Base-by-base conservation (phyloP, 768 basidiomycete species). In the Lentinula detonsa region DNA sequence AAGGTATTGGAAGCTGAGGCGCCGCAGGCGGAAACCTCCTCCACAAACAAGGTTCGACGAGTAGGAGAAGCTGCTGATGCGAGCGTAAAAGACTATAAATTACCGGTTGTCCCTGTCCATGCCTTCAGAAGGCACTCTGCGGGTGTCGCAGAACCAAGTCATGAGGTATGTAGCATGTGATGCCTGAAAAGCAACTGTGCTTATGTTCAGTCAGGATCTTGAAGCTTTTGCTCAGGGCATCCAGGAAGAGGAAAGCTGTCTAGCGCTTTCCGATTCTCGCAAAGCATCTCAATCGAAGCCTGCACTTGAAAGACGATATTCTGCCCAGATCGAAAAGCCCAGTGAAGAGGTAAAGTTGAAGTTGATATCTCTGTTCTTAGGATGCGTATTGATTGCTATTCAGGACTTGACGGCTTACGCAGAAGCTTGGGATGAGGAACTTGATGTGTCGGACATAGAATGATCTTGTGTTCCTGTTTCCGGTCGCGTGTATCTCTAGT, bases 341-440 rank as follows among this genome's bases (percentile, higher is more conserved):
- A 59, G 46, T 40, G 45, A 50, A 39, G 58, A 59, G 45, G 58
- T 59, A 39, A 37, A 4, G 16, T 16, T 18, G 6, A 28, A 34
- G n/a, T 35, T 11, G 21, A 7, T 21, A 39, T 35, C 34, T n/a
- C 31, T 31, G 34, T 31, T 18, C 11, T 1, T 4, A 46, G 5
- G 35, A 33, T 34, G 15, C 5, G 18, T n/a, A 10, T 21, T 42
- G 10, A 46, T 46, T 21, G 16, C 2, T 10, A 16, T 21, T 0
- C 21, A 60, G 59, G 59, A 60, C 18, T 31, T 60, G 34, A 16
- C 50, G n/a, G 59, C 48, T 31, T 60, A 49, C 18, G 59, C 59
- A 18, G 49, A 60, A 21, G 59, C 48, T 18, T 51, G 46, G 59
- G 50, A 60, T 15, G 59, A 60, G 6, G 50, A 60, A n/a, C 28